Base-by-base conservation (phyloP, 2,329 filamentous ascomycete species). In the Colletotrichum destructivum region DNA sequence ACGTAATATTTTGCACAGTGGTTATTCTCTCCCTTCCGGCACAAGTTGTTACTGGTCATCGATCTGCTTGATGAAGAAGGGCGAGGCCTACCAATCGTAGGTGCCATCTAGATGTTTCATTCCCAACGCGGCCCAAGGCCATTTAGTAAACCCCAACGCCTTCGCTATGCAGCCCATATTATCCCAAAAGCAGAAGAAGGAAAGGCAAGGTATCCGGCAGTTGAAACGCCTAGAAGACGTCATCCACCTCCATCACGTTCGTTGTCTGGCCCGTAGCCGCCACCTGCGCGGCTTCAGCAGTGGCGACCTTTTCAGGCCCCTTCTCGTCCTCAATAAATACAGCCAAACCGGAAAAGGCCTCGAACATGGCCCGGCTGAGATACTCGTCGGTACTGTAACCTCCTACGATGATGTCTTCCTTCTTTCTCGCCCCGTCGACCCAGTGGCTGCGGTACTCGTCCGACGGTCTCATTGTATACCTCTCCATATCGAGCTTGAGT, bases 281-380 rank as follows among this genome's bases (percentile, higher is more conserved):
- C 42, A 79, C 82, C 59, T 83, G 81, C 35, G 77, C 80, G 1
- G 83, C 81, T 0, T 75, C 82, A 4, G 79, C 76, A 0, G 79
- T 79, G 7, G 81, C 73, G 11, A 82, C 78, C 9, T 78, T 79
- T 55, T 85, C 82, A 2, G 76, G 78, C 2, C 78, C 76, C 81
- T 89, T 89, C 78, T 97, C 95, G 56, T 98, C 94, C 46, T 89
- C 92, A 52, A 99, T 86, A 76, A 97, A 97, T 52, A 97, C 93
- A 0, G 93, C 94, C 72, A 99, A 81, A 0, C 97, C 96, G 0
- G 94, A 91, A 82, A 98, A 98, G 0, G 96, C 95, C 79, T 98
- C 95, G 72, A 94, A 93, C 79, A 99, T 84, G 31, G 94, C 92
- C 31, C 95, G 88, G 9, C 91, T 87, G 77, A 94, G 94, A 79